Base-by-base conservation (phyloP, 495 filamentous ascomycete species). In the Xylaria bambusicola region DNA sequence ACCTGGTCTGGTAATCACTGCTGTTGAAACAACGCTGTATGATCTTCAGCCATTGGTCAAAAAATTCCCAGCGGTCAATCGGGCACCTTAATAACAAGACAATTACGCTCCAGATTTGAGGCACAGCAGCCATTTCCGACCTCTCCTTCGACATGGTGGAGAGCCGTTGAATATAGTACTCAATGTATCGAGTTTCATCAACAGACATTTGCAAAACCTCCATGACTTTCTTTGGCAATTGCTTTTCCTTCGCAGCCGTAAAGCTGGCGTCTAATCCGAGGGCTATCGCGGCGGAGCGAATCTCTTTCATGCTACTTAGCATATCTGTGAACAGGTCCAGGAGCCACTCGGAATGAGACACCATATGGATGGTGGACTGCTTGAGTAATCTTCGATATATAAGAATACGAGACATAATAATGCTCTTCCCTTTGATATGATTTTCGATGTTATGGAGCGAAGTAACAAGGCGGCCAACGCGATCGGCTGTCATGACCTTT, bases 11-110 rank as follows among this genome's bases (percentile, higher is more conserved):
- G 1, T 80, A 71, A 58, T 96, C 89, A 51, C 81, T 84, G 68
- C 85, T 88, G 63, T 96, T 96, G 76, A 97, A 91, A 66, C 92
- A 96, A 50, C 76, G 78, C 63, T 96, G 86, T 38, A 97, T 85
- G 15, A 96, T 80, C 6, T 79, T 72, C 2, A 96, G 75, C 88
- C 89, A 98, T 5, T 79, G 77, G 18, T 77, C 81, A 57, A 89
- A 83, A 66, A 84, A 84, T 51, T 86, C 81, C 91, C 91, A 97
- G 58, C 82, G 76, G 29, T 90, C 84, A 15, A 92, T 66, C 21
- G 82, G 81, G 36, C 78, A 81, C 45, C 88, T 83, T 29, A 96
- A 77, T 20, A 97, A 82, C 3, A 97, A 79, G 8, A 93, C 79
- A 4, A 94, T 78, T 20, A 89, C 80, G 48, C 86, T 89, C 93